Evolutionary conservation across 2,329 filamentous ascomycete species (phyloP).

Genomic region (Colletotrichum viniferum): DNA sequence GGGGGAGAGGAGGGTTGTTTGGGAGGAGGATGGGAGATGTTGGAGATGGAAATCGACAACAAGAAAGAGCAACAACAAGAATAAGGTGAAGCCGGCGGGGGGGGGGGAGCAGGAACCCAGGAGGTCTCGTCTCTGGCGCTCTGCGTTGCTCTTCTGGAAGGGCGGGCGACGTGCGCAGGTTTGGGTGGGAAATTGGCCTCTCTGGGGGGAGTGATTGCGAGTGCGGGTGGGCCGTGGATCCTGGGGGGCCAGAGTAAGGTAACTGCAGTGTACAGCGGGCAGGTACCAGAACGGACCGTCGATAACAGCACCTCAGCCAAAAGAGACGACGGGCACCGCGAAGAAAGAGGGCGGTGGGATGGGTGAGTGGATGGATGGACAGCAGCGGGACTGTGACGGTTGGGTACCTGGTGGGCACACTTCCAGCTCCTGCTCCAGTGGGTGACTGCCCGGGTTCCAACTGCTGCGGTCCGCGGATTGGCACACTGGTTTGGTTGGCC

Average conservation of each 20-base stretch:
- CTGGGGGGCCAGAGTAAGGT: background rate
- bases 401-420: background rate
- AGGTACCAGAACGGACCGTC: background rate
- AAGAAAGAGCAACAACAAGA: conserved; percentile 6
- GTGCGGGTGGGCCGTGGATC: conserved; percentile 14
- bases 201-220: conserved; percentile 17
- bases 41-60: conserved; percentile 15
- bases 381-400: background rate
- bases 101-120: background rate
- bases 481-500: background rate
- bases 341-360: background rate
- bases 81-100: conserved; percentile 9
- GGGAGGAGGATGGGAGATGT: conserved; percentile 21
- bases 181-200: conserved; percentile 22
- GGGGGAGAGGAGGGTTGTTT: conserved; percentile 22
- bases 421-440: background rate
- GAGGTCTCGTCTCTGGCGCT: background rate
- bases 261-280: background rate
- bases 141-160: conserved; percentile 3
- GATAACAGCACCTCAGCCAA: background rate
- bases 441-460: background rate
- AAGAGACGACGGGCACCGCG: background rate
- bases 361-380: background rate
- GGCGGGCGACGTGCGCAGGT: conserved; percentile 14
- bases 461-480: background rate